These are phyloP conservation scores for Dothidotthia symphoricarpi DNA, from an alignment of 2,329 filamentous ascomycete genomes.

Conservation along the genomic window DNA sequence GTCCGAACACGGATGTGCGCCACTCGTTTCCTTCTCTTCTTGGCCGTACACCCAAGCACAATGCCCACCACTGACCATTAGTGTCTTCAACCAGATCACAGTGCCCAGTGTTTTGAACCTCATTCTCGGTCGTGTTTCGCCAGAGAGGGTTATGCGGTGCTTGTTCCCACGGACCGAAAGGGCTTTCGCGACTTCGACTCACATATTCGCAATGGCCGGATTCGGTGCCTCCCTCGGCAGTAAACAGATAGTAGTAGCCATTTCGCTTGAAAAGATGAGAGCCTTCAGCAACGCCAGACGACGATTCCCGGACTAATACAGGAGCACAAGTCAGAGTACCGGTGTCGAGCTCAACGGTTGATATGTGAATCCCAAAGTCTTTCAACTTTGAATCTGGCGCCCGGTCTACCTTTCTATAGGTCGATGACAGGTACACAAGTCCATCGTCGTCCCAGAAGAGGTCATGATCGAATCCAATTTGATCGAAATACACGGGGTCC, in stretches of 20 bases:
- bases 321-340: slow-evolving; percentile 20
- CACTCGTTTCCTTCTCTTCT: slow-evolving; percentile 3
- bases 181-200: slow-evolving; percentile 48
- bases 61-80: slow-evolving; percentile 26
- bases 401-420: slow-evolving; percentile 14
- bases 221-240: slow-evolving; percentile 39
- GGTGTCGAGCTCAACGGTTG: slow-evolving; percentile 32
- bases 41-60: slow-evolving; percentile 39
- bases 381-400: slow-evolving; percentile 17
- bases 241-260: slow-evolving; percentile 27
- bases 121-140: slow-evolving; percentile 35
- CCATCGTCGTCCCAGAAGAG: slow-evolving; percentile 57
- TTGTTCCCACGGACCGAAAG: slow-evolving; percentile 40
- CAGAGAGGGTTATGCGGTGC: slow-evolving; percentile 39
- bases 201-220: slow-evolving; percentile 50
- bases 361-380: slow-evolving; percentile 33
- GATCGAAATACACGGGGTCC: slow-evolving; percentile 25
- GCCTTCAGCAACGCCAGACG: slow-evolving; percentile 30
- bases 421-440: slow-evolving; percentile 45
- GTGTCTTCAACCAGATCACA: slow-evolving; percentile 27
- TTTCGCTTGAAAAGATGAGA: slow-evolving; percentile 36
- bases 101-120: slow-evolving; percentile 33
- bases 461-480: slow-evolving; percentile 25
- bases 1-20: slow-evolving; percentile 27
- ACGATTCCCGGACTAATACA: slow-evolving; percentile 26